Conservation (phyloP, 179 eudicot genomes). For the Corrigiola litoralis region DNA sequence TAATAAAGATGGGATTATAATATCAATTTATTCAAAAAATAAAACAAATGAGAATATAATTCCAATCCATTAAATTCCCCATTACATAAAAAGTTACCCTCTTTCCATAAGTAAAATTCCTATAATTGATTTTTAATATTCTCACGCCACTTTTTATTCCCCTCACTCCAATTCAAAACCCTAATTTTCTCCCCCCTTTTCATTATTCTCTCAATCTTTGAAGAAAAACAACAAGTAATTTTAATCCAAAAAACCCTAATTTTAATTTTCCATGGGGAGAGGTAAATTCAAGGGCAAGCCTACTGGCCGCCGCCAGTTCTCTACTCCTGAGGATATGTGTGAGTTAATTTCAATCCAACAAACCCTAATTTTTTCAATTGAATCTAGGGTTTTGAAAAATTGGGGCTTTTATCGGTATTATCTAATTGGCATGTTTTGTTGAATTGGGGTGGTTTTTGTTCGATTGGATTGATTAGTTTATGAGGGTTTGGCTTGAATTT, state of each 20-base stretch:
- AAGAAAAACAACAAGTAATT: background rate
- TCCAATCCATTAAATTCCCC: too few relatives aligned
- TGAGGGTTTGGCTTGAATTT: constrained; percentile 1
- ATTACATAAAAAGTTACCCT: too few relatives aligned
- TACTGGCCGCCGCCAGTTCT: constrained; percentile 81
- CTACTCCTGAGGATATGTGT: constrained; percentile 76
- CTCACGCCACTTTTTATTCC: too few relatives aligned
- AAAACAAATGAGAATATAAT: too few relatives aligned
- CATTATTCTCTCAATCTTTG: background rate
- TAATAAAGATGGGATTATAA: too few relatives aligned
- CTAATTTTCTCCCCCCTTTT: background rate
- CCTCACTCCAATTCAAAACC: too few relatives aligned
- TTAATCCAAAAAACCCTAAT: constrained; percentile 16
- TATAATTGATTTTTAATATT: too few relatives aligned
- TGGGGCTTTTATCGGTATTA: background rate
- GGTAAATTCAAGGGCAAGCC: constrained; percentile 91
- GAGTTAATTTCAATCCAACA: background rate
- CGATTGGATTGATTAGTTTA: background rate
- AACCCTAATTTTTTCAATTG: background rate
- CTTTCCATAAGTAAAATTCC: too few relatives aligned
- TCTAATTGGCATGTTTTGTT: background rate
- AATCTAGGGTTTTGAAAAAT: background rate
- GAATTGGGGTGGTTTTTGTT: background rate
- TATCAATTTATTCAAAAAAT: too few relatives aligned
- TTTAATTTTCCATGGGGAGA: constrained; percentile 73